Percentiles rank a stretch among this genome's conserved stretches.
These are phyloP conservation scores for Aspergillus sergii DNA, from an alignment of 2,329 filamentous ascomycete genomes.

Conservation along the genomic window DNA sequence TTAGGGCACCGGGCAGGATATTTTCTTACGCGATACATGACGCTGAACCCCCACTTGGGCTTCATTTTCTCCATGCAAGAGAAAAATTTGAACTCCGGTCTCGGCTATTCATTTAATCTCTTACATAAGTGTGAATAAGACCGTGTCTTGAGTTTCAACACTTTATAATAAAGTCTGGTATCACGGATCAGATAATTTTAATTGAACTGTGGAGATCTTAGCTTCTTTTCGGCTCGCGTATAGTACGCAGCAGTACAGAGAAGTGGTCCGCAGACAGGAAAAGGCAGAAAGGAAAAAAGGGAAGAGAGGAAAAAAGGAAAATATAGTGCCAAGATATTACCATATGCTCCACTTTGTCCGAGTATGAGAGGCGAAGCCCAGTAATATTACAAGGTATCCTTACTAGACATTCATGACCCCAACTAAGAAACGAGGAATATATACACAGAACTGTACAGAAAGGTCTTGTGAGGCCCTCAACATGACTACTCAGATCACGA, in stretches of 20 bases:
- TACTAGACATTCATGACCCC: too few species aligned
- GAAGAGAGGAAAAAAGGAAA: background rate
- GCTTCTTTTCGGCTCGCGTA: background rate
- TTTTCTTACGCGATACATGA: background rate
- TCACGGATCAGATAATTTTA: background rate
- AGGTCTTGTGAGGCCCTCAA: too few species aligned
- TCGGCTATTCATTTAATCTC: background rate
- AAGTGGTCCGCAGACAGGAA: background rate
- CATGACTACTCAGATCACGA: too few species aligned
- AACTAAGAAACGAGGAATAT: too few species aligned
- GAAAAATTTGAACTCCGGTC: constrained; percentile 7
- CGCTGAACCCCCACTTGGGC: background rate
- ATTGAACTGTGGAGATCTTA: background rate
- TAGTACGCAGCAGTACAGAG: background rate
- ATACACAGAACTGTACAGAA: too few species aligned
- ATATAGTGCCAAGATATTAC: background rate
- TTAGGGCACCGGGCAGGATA: background rate
- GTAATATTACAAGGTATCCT: background rate
- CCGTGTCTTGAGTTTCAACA: background rate
- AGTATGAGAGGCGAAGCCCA: background rate
- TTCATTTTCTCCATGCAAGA: background rate
- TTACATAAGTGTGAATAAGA: background rate
- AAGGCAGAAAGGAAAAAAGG: background rate
- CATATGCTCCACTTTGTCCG: background rate
- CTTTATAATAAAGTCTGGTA: background rate